A percentile compares a stretch with the other conserved stretches of the same genome.
phyloP scores from a whole-genome alignment of 2,329 filamentous ascomycete species.

The Diplodia intermedia region DNA sequence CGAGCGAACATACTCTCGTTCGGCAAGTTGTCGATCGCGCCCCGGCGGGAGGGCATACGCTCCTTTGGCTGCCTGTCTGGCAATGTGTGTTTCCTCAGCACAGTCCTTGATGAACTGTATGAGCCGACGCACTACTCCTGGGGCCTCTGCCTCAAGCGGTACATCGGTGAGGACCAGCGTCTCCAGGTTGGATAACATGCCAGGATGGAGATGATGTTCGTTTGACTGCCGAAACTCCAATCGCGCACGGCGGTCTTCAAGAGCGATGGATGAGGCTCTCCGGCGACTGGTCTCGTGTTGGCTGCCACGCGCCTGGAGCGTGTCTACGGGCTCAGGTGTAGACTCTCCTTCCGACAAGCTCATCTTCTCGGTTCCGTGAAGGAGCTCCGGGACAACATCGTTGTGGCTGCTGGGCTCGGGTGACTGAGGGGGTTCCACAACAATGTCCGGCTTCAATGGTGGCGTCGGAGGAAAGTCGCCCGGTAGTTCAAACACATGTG shows the following conservation, averaged over 20 bases:
- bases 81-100: constrained; percentile 62
- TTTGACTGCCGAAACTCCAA: constrained; percentile 45
- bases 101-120: constrained; percentile 64
- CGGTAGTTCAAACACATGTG: constrained; percentile 14
- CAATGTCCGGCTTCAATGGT: constrained; percentile 38
- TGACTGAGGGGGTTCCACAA: constrained; percentile 37
- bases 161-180: constrained; percentile 65
- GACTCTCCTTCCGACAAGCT: not conserved
- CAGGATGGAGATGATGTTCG: constrained; percentile 57
- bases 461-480: constrained; percentile 11
- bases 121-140: constrained; percentile 49
- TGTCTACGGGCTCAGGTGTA: not conserved
- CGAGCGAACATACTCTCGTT: constrained; percentile 57
- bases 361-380: not conserved
- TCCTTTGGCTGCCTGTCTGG: constrained; percentile 59
- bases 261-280: constrained; percentile 30
- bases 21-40: constrained; percentile 56
- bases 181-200: constrained; percentile 60
- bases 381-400: not conserved
- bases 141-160: constrained; percentile 52
- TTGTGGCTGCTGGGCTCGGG: constrained; percentile 38
- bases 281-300: not conserved
- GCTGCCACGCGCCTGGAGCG: not conserved
- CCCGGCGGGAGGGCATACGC: constrained; percentile 67
- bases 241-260: constrained; percentile 39